Evolutionary conservation across 2,329 filamentous ascomycete species (phyloP).

Genomic region (Shiraia bambusicola): DNA sequence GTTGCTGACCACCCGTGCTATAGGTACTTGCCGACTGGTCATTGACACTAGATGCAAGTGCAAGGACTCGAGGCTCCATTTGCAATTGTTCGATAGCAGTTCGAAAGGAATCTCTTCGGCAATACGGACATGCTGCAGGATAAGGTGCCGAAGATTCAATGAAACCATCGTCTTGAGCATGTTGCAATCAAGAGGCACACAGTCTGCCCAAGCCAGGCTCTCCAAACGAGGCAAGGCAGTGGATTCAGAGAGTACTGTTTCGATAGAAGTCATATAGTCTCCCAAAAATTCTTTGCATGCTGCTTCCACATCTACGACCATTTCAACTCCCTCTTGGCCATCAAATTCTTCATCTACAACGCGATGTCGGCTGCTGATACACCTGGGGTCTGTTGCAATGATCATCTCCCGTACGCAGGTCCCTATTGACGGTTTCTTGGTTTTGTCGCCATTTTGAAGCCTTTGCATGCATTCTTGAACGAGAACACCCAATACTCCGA

Average conservation of each 20-base stretch:
- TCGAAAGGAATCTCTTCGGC: neutral
- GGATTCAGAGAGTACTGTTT: neutral
- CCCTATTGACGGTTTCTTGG: neutral
- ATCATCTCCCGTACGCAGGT: constrained; percentile 1
- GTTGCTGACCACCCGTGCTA: neutral
- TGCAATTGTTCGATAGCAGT: neutral
- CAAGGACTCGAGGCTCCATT: neutral
- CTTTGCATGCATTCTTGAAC: neutral
- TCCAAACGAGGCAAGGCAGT: neutral
- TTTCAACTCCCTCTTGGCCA: neutral
- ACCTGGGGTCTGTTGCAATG: neutral
- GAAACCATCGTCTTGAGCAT: neutral
- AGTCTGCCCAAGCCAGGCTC: neutral
- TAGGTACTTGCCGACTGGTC: neutral
- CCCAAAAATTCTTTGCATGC: neutral
- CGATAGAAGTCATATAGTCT: neutral
- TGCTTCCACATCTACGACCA: neutral
- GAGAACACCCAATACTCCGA: neutral
- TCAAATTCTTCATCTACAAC: neutral
- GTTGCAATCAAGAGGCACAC: neutral
- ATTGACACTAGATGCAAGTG: constrained; percentile 1
- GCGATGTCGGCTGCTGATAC: neutral
- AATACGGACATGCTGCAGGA: neutral
- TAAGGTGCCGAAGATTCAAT: neutral
- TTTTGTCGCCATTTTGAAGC: neutral